phyloP scores from a whole-genome alignment of 306 rosid genomes.

The Acmispon strigosus region DNA sequence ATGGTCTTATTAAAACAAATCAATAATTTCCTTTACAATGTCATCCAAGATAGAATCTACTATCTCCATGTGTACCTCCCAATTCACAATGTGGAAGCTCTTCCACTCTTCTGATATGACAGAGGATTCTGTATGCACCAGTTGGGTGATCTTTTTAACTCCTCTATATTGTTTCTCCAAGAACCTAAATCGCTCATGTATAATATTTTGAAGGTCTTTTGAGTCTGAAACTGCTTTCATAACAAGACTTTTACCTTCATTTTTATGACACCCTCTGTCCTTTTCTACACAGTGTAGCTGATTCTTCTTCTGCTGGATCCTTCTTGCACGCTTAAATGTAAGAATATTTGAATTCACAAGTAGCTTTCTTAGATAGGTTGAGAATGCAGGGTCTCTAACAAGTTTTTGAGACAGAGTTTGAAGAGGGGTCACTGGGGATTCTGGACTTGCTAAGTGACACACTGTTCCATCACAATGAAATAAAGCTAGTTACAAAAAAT shows the following conservation, averaged over 20 bases:
- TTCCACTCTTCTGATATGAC: constrained; percentile 28
- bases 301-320: constrained; percentile 3
- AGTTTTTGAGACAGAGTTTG: constrained; percentile 13
- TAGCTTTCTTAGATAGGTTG: constrained; percentile 26
- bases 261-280: not conserved
- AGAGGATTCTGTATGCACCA: constrained; percentile 15
- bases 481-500: not conserved
- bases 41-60: constrained; percentile 46
- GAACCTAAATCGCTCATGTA: constrained; percentile 7
- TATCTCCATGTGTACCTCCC: constrained; percentile 22
- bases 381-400: constrained; percentile 16
- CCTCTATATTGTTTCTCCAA: constrained; percentile 23
- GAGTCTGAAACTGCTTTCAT: constrained; percentile 12
- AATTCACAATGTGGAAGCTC: constrained; percentile 5
- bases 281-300: not conserved
- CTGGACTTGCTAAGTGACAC: not conserved
- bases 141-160: not conserved
- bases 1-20: not conserved
- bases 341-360: constrained; percentile 12
- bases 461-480: constrained; percentile 16
- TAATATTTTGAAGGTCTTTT: not conserved
- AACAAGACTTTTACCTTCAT: constrained; percentile 3
- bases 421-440: not conserved
- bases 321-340: constrained; percentile 6
- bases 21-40: constrained; percentile 23